Evolutionary conservation across 768 basidiomycete species (phyloP).

Genomic region (Leccinum uliginosum): DNA sequence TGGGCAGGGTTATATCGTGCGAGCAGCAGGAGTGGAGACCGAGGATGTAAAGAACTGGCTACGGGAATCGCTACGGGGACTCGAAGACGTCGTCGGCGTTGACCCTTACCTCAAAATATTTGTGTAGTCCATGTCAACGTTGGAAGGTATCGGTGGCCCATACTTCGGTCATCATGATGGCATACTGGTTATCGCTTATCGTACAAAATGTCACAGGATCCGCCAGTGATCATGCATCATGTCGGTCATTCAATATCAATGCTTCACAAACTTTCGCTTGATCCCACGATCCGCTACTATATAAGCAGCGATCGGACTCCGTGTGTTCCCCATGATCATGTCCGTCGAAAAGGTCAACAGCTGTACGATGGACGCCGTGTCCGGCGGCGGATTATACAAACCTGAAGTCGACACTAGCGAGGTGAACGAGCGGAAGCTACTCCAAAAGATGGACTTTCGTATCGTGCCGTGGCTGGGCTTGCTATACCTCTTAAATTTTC

Average conservation of each 20-base stretch:
- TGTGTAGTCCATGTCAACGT: constrained; percentile 27
- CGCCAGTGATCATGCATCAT: too few relatives aligned
- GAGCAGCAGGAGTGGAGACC: constrained; percentile 72
- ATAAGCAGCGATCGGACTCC: neutral
- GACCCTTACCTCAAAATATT: constrained; percentile 68
- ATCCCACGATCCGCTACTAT: neutral
- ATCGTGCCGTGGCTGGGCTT: constrained; percentile 74
- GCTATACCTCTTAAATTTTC: constrained; percentile 71
- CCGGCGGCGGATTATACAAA: constrained; percentile 34
- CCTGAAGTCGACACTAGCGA: constrained; percentile 49
- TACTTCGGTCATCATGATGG: neutral
- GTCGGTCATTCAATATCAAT: too few relatives aligned
- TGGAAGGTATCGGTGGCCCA: neutral
- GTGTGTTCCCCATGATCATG: constrained; percentile 1
- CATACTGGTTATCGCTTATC: neutral
- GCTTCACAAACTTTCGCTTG: neutral
- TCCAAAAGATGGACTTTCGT: constrained; percentile 58
- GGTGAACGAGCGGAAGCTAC: constrained; percentile 51
- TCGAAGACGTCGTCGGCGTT: constrained; percentile 53
- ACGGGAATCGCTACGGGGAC: constrained; percentile 42
- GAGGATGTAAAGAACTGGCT: constrained; percentile 75
- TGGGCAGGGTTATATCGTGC: constrained; percentile 53
- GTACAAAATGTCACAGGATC: neutral
- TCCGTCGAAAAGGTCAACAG: neutral
- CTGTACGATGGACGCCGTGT: neutral